Evolutionary conservation across 169 alveolate genomes (phyloP), one percentile per base, ranked within the genome.

Genomic region (Plasmodium fragile): DNA sequence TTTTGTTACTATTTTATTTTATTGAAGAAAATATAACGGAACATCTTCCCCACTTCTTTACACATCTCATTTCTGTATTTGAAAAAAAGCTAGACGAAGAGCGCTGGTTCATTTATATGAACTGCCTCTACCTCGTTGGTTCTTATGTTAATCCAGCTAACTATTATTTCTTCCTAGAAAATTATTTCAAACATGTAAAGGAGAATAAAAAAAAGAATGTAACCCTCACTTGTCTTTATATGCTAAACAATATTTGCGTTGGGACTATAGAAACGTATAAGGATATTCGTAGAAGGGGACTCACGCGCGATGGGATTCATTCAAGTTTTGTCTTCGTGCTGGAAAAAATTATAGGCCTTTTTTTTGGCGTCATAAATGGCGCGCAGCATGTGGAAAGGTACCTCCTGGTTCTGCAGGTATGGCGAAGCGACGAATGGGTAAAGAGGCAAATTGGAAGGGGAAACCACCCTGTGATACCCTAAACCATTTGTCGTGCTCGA

Each of bases 11-110:
- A 11, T 84, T 84, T 73, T 84, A 84, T 84, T 84, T 84, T 41
- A 84, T 84, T 43, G 81, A 84, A 73, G 93, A 84, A 49, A 84
- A 84, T 43, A 32, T 84, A 32, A 84, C 93, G 18, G 93, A 84
- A 84, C 93, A 84, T 84, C 75, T 84, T n/a, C 93, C 93, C 22
- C 43, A 39, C 10, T 84, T 84, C 16, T 49, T 84, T 72, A 30
- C 93, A 32, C 79, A 72, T 49, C 39, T 71, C 45, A 25, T 84
- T 2, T n/a, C 34, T 53, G 32, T 79, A 13, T 84, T 84, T 84
- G 93, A 84, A 72, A 84, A 73, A 1, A 84, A 84, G 65, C 28
- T 84, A 32, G 83, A 84, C 78, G 75, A 28, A 18, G 85, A 84
- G 28, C 84, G 49, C 28, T 53, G 72, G 85, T 0, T 28, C 22